These are phyloP conservation scores for Fusarium armeniacum DNA, from an alignment of 2,329 filamentous ascomycete species.

Conservation along the genomic window DNA sequence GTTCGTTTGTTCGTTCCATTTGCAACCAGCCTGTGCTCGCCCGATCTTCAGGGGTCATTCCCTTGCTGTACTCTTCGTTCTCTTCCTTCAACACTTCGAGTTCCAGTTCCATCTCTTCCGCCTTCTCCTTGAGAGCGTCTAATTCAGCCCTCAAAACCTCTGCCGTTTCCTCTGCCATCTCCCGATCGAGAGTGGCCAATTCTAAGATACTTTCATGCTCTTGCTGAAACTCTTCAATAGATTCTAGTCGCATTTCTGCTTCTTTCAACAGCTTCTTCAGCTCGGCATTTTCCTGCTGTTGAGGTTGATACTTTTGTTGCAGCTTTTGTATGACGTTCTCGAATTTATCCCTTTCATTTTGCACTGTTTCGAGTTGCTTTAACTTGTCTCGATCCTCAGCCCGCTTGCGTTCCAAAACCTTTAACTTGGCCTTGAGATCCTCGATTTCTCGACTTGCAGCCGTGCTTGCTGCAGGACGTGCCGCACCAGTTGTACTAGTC, in stretches of 20 bases:
- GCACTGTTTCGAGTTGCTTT: constrained; percentile 80
- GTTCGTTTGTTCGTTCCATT: constrained; percentile 90
- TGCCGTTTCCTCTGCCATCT: constrained; percentile 95
- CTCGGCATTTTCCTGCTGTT: constrained; percentile 83
- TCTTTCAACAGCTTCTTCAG: constrained; percentile 84
- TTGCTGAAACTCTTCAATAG: constrained; percentile 79
- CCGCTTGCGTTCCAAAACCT: constrained; percentile 88
- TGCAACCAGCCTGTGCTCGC: constrained; percentile 90
- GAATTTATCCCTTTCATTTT: constrained; percentile 82
- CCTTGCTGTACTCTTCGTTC: constrained; percentile 84
- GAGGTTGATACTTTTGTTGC: constrained; percentile 87
- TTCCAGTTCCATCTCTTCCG: constrained; percentile 89
- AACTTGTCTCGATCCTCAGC: constrained; percentile 87
- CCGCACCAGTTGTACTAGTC: constrained; percentile 46
- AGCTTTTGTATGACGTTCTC: constrained; percentile 91
- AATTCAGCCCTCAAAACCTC: constrained; percentile 86
- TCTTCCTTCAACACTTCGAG: constrained; percentile 89
- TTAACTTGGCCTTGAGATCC: constrained; percentile 88
- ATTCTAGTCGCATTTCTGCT: constrained; percentile 75
- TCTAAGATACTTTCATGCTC: constrained; percentile 90
- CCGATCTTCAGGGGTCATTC: constrained; percentile 89
- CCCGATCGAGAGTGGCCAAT: constrained; percentile 87
- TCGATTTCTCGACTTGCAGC: constrained; percentile 79
- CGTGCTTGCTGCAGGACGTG: constrained; percentile 60
- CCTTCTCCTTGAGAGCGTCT: constrained; percentile 79